phyloP scores from a whole-genome alignment of 495 filamentous ascomycete genomes.

The Cairneyella variabilis region DNA sequence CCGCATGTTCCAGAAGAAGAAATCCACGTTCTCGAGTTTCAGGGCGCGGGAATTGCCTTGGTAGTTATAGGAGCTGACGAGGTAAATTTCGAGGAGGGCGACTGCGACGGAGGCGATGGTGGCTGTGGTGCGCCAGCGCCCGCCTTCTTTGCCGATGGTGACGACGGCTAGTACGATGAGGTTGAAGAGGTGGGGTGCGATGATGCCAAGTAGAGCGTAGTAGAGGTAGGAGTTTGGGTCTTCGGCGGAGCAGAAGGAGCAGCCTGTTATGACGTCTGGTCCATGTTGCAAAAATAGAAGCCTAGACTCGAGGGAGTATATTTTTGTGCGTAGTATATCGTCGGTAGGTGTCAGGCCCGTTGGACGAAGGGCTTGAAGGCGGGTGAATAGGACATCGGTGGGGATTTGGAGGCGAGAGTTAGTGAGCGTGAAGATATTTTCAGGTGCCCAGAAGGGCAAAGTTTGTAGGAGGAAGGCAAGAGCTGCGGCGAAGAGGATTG shows the following conservation, averaged over 20 bases:
- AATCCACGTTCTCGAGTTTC: slow-evolving; percentile 53
- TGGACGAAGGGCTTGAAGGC: slow-evolving; percentile 59
- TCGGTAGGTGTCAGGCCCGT: slow-evolving; percentile 56
- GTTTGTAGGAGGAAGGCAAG: slow-evolving; percentile 57
- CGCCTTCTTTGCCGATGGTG: slow-evolving; percentile 52
- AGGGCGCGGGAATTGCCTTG: slow-evolving; percentile 53
- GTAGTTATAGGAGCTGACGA: slow-evolving; percentile 55
- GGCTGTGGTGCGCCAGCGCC: slow-evolving; percentile 65
- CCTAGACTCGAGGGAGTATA: slow-evolving; percentile 65
- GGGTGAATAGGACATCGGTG: slow-evolving; percentile 78
- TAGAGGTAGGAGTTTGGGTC: slow-evolving; percentile 68
- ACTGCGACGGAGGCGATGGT: slow-evolving; percentile 58
- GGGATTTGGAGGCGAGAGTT: slow-evolving; percentile 80
- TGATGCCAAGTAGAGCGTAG: slow-evolving; percentile 72
- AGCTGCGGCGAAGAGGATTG: slow-evolving; percentile 56
- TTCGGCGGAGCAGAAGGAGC: slow-evolving; percentile 79
- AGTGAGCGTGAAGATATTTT: slow-evolving; percentile 78
- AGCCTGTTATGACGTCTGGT: slow-evolving; percentile 63
- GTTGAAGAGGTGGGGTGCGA: slow-evolving; percentile 76
- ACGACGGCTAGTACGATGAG: slow-evolving; percentile 63
- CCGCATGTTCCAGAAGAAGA: slow-evolving; percentile 66
- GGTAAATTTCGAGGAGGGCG: slow-evolving; percentile 61
- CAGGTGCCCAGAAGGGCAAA: slow-evolving; percentile 65
- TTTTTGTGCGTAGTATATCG: slow-evolving; percentile 56
- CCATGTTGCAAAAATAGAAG: slow-evolving; percentile 83